Percentiles rank a stretch among this genome's conserved stretches.
phyloP scores from a whole-genome alignment of 176 grass and related monocot genomes.

The Zoysia japonica region DNA sequence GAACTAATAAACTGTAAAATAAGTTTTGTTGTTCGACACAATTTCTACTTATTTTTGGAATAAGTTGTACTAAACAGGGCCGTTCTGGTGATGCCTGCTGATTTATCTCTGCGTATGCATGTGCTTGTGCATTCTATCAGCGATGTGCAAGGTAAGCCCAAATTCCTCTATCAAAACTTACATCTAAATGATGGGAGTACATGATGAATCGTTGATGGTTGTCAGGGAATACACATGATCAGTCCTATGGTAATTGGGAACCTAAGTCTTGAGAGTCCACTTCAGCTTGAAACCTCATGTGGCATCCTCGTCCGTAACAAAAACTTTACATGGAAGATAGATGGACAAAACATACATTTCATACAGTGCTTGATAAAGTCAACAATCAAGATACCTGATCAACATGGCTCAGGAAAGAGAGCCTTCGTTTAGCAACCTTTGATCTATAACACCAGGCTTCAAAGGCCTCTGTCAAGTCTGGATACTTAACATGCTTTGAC shows the following conservation, averaged over 20 bases:
- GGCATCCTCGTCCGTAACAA: neutral
- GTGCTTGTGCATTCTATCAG: neutral
- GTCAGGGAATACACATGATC: neutral
- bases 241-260: neutral
- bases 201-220: neutral
- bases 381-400: constrained; percentile 14
- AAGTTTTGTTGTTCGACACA: too few relatives aligned
- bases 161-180: neutral
- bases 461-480: constrained; percentile 75
- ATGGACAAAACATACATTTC: constrained; percentile 7
- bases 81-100: neutral
- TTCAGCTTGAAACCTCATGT: neutral
- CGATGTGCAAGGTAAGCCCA: neutral
- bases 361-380: neutral
- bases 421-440: constrained; percentile 63
- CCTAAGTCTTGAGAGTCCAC: neutral
- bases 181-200: neutral
- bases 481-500: constrained; percentile 62
- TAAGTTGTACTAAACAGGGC: too few relatives aligned
- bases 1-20: too few relatives aligned
- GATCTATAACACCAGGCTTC: constrained; percentile 88
- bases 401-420: constrained; percentile 34
- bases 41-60: too few relatives aligned
- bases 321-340: neutral
- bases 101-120: neutral